phyloP scores from a whole-genome alignment of 2,329 filamentous ascomycete species.

The Beauveria caledonica region DNA sequence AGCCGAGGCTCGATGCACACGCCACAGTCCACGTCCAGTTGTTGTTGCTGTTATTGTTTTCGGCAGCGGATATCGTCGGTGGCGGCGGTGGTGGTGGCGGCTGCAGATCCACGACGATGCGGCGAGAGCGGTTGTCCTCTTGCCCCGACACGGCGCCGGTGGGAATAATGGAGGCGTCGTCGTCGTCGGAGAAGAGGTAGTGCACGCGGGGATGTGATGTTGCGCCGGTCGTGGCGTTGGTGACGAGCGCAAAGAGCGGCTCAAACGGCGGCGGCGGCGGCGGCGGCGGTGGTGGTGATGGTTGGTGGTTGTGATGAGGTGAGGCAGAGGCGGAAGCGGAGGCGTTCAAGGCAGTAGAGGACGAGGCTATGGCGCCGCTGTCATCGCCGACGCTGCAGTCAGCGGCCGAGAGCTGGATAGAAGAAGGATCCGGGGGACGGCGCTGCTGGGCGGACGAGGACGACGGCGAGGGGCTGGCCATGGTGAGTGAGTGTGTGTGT shows the following conservation, averaged over 20 bases:
- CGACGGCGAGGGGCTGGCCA: not conserved
- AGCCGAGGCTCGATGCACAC: conserved; percentile 62
- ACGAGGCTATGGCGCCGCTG: not conserved
- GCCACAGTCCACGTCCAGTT: conserved; percentile 47
- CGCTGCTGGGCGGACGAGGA: not conserved
- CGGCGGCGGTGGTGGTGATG: not conserved
- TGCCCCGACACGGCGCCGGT: too few species aligned
- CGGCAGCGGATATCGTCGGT: conserved; percentile 16
- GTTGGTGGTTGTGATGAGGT: not conserved
- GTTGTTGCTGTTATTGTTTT: conserved; percentile 14
- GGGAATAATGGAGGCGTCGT: conserved; percentile 60
- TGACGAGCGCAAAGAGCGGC: conserved; percentile 79
- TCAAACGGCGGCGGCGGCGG: conserved; percentile 44
- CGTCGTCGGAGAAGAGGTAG: conserved; percentile 91
- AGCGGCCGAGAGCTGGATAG: not conserved
- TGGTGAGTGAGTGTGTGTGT: not conserved
- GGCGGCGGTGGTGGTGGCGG: conserved; percentile 49
- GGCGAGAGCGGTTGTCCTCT: too few species aligned
- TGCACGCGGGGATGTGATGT: conserved; percentile 80
- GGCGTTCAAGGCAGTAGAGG: not conserved
- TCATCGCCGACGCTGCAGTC: conserved; percentile 6
- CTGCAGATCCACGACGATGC: conserved; percentile 13
- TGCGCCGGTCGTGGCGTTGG: conserved; percentile 63
- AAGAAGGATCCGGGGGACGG: not conserved
- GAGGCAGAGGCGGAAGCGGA: not conserved